phyloP scores from a whole-genome alignment of 129 eudicot species.

The Erigeron canadensis region DNA sequence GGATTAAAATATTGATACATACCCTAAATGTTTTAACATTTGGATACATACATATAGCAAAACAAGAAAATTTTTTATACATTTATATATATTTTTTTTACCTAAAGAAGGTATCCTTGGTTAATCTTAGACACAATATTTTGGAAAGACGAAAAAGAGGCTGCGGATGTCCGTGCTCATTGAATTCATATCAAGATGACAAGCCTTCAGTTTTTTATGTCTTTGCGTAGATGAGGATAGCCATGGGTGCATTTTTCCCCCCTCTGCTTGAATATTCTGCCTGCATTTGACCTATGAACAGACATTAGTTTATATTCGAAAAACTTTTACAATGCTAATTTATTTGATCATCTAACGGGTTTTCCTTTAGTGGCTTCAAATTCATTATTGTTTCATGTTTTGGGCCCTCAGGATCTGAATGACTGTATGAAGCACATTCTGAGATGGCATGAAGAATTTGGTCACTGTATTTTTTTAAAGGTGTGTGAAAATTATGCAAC shows the following conservation, averaged over 20 bases:
- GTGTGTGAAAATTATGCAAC: constrained; percentile 70
- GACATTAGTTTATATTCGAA: not conserved
- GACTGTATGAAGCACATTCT: not conserved
- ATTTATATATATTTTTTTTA: too few relatives aligned
- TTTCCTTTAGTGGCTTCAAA: not conserved
- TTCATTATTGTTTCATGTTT: not conserved
- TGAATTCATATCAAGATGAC: not conserved
- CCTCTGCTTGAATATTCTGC: not conserved
- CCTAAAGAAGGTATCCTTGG: too few relatives aligned
- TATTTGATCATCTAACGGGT: not conserved
- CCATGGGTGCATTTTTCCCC: not conserved
- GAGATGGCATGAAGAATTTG: not conserved
- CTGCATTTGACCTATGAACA: not conserved
- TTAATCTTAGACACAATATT: not conserved
- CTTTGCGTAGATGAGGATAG: not conserved
- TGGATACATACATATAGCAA: too few relatives aligned
- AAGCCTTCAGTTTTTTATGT: not conserved
- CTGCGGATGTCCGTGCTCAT: not conserved
- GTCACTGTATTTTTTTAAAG: constrained; percentile 30
- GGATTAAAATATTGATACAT: too few relatives aligned
- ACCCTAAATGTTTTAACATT: too few relatives aligned
- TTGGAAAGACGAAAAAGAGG: not conserved
- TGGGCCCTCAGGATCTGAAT: not conserved
- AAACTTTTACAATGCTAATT: not conserved
- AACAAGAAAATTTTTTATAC: too few relatives aligned